These are phyloP conservation scores for Botryotinia narcissicola DNA, from an alignment of 2,329 filamentous ascomycete genomes.

Conservation along the genomic window DNA sequence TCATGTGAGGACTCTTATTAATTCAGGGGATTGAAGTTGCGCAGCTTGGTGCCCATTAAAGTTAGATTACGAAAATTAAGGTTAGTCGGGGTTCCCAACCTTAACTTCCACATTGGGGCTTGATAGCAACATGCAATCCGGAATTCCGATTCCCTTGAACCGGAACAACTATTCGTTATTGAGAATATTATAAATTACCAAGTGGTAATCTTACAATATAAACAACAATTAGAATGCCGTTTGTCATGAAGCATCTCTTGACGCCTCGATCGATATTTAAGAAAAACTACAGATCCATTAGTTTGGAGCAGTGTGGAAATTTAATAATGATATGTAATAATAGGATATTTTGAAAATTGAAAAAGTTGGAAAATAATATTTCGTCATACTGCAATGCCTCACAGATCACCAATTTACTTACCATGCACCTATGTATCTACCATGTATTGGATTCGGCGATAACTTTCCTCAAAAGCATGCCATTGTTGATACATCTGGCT, in stretches of 20 bases:
- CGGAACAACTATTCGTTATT: background rate
- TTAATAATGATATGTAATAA: no score
- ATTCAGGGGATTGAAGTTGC: background rate
- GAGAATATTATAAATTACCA: background rate
- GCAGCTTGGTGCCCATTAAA: background rate
- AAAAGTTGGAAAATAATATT: background rate
- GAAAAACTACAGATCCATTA: background rate
- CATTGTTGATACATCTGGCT: background rate
- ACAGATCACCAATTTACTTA: background rate
- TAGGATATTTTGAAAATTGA: background rate
- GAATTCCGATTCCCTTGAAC: accelerated
- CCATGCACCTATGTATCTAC: background rate
- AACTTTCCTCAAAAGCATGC: background rate
- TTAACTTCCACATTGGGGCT: background rate
- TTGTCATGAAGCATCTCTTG: background rate
- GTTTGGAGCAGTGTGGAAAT: background rate
- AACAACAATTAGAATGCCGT: background rate
- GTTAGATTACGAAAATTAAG: background rate
- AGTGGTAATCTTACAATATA: background rate
- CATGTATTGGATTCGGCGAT: no score
- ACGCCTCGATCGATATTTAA: background rate
- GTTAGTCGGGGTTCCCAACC: background rate
- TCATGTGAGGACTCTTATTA: background rate
- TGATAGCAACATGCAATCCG: background rate
- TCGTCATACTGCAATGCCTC: no score